Evolutionary conservation across 2,329 filamentous ascomycete genomes (phyloP), one percentile per base, ranked within the genome.

Genomic region (Aspergillus fumigatiaffinis): DNA sequence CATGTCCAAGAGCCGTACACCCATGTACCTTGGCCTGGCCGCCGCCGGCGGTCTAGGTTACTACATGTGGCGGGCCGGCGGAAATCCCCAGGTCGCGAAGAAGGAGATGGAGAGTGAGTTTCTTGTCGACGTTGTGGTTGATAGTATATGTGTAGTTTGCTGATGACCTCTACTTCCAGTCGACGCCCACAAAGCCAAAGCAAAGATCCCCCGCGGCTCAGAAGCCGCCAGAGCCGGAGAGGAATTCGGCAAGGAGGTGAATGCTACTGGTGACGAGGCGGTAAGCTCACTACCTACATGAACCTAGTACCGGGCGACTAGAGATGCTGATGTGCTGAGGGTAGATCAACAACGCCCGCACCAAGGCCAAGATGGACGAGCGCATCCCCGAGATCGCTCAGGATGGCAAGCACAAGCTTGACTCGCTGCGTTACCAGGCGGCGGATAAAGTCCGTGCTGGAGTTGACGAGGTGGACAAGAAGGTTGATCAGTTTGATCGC

Each of bases 21-120:
- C 67, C 20, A 55, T 76, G 42, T 75, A 71, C 65, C 63, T 78
- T 32, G 73, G 87, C 66, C 76, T 86, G 64, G 84, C 81, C 58
- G 86, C 84, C 63, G 87, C 83, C 32, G 85, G 84, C 67, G 88
- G 86, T 63, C 79, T 87, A 57, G 91, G 89, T 47, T 97, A 96
- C 82, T 97, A 97, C 80, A 84, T 97, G 61, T 99, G 96, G 82
- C 82, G 78, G 52, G 89, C 92, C 17, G 93, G 93, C 60, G 92
- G 93, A 57, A 84, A 86, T 73, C 82, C 91, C 52, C 90, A 89
- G 76, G 86, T 84, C 51, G 93, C 92, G n/a, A 86, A 92, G 82
- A 90, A 93, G 81, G 82, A 94, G 75, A 83, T 90, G 65, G 90
- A 96, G 80, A 84, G 93, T 96, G 79, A 49, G 86, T 79, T 25